Evolutionary conservation across 2,329 filamentous ascomycete species (phyloP).

Genomic region (Pseudopithomyces maydicus): DNA sequence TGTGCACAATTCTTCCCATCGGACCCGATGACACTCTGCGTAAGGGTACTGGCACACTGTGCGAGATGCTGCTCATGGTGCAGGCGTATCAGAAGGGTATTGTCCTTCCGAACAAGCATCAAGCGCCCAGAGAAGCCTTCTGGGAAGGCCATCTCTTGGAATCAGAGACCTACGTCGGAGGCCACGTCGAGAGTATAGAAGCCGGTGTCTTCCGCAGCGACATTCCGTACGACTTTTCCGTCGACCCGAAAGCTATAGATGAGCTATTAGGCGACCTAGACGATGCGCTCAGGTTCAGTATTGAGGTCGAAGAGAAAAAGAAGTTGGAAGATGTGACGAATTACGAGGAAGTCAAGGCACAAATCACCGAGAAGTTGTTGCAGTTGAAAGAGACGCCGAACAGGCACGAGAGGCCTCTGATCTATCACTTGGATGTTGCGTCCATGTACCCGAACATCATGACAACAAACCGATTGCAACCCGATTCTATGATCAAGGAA

Average conservation of each 20-base stretch:
- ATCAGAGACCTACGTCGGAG: constrained; percentile 96
- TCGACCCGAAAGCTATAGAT: constrained; percentile 88
- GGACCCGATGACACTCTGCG: constrained; percentile 90
- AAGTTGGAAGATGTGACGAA: constrained; percentile 56
- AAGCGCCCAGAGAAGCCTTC: constrained; percentile 87
- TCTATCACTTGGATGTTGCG: constrained; percentile 97
- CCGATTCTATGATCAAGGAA: constrained; percentile 98
- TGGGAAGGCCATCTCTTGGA: constrained; percentile 97
- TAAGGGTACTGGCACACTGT: constrained; percentile 97
- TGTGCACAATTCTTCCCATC: constrained; percentile 94
- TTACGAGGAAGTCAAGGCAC: constrained; percentile 70
- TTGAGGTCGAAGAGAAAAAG: constrained; percentile 59
- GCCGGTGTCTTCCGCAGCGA: constrained; percentile 95
- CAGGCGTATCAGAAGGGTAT: constrained; percentile 93
- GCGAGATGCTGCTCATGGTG: constrained; percentile 99
- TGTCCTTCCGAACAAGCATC: constrained; percentile 93
- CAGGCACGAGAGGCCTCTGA: constrained; percentile 81
- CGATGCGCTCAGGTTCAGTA: constrained; percentile 82
- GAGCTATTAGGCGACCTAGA: constrained; percentile 87
- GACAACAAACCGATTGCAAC: constrained; percentile 97
- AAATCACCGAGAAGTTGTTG: constrained; percentile 74
- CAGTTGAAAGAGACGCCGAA: constrained; percentile 82
- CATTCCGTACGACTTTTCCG: constrained; percentile 89
- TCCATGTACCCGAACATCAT: constrained; percentile 99
- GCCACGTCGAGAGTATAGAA: constrained; percentile 98